Percentiles rank a stretch among this genome's conserved stretches.
These are phyloP conservation scores for Nephelium lappaceum DNA, from an alignment of 345 rosid species.

Conservation along the genomic window DNA sequence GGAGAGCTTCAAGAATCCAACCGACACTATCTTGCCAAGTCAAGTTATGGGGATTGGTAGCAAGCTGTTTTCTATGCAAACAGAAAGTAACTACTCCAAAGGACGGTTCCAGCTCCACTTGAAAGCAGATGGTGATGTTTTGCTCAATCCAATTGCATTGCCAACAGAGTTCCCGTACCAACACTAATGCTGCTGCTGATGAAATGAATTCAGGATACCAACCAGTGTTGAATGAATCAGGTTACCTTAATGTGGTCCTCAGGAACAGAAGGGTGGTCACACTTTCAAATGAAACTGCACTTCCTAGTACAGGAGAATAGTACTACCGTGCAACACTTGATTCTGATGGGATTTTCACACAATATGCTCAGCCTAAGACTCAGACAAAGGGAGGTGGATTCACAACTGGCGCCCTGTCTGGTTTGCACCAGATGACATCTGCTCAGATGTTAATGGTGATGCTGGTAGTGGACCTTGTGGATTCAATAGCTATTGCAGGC, in stretches of 20 bases:
- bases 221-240: conserved; percentile 20
- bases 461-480: conserved; percentile 22
- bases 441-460: neutral
- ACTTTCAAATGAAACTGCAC: neutral
- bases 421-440: conserved; percentile 18
- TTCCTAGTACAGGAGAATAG: neutral
- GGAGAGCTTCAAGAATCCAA: conserved; percentile 29
- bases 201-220: neutral
- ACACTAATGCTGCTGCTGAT: neutral
- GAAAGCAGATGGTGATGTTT: conserved; percentile 14
- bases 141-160: conserved; percentile 13
- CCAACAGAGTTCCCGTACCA: conserved; percentile 2
- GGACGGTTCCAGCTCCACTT: conserved; percentile 27
- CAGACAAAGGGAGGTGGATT: neutral
- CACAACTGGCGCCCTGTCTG: conserved; percentile 13
- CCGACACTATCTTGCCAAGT: conserved; percentile 22
- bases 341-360: conserved; percentile 25
- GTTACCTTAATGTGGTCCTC: neutral
- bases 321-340: conserved; percentile 30
- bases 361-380: conserved; percentile 18
- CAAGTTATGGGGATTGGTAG: conserved; percentile 13
- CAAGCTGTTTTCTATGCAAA: conserved; percentile 10
- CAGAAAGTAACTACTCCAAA: conserved; percentile 10
- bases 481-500: conserved; percentile 22
- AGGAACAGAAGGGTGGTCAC: conserved; percentile 6